A percentile compares a stretch with the other conserved stretches of the same genome.
Conservation (phyloP, 768 basidiomycete species). For the Trametes elegans region DNA sequence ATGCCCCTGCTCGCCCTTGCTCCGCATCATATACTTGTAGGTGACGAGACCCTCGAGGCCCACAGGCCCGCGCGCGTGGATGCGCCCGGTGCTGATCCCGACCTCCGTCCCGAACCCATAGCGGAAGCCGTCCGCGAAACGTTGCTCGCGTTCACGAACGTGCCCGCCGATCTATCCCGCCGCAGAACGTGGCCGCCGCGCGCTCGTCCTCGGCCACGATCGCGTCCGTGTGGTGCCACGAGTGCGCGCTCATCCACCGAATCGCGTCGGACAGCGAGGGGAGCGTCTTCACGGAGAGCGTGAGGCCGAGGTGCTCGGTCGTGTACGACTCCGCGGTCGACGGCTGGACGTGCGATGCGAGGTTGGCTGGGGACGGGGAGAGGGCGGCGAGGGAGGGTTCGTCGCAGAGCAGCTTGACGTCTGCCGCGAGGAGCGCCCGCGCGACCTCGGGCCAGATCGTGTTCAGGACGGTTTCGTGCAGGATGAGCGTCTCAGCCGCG, state of each 20-base stretch:
- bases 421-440: slow-evolving; percentile 58
- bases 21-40: slow-evolving; percentile 94
- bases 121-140: slow-evolving; percentile 95
- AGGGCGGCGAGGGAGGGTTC: slow-evolving; percentile 51
- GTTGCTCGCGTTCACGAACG: slow-evolving; percentile 91
- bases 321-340: slow-evolving; percentile 67
- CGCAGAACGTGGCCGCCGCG: slow-evolving; percentile 71
- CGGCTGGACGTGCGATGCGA: slow-evolving; percentile 46
- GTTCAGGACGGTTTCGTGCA: slow-evolving; percentile 70
- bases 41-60: slow-evolving; percentile 91
- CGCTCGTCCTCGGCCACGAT: slow-evolving; percentile 82
- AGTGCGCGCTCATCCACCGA: slow-evolving; percentile 86
- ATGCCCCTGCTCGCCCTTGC: slow-evolving; percentile 72
- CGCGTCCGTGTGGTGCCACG: slow-evolving; percentile 92
- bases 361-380: slow-evolving; percentile 31
- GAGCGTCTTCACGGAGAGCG: slow-evolving; percentile 75
- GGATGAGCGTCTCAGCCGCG: slow-evolving; percentile 81
- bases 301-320: slow-evolving; percentile 87
- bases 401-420: slow-evolving; percentile 83
- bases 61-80: slow-evolving; percentile 95
- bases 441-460: slow-evolving; percentile 85
- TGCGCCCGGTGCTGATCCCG: slow-evolving; percentile 94
- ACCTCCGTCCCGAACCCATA: slow-evolving; percentile 99
- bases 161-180: slow-evolving; percentile 91
- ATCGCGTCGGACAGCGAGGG: slow-evolving; percentile 75